Evolutionary conservation across 352 stramenopile species (phyloP), one percentile per base, ranked within the genome.

Genomic region (Phytopythium ostracodes): DNA sequence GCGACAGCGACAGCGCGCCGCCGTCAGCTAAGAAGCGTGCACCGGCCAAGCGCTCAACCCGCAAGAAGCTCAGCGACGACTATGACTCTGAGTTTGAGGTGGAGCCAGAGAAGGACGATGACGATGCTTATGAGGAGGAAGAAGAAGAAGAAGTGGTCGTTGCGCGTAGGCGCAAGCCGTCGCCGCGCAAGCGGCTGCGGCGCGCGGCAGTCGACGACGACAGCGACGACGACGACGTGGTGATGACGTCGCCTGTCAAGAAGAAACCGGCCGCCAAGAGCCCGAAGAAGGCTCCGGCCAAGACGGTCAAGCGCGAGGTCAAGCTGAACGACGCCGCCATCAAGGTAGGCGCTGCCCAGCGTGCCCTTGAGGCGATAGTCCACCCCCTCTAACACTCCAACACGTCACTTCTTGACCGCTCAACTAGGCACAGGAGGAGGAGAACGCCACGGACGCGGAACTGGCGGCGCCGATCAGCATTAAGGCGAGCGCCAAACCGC

Each of bases 1-100:
- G 78, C 47, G 75, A 86, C 4, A 68, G 82, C 1, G 77, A 86
- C 14, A 29, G 12, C 2, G 22, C 24, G 2, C 6, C 46, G 11
- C 22, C 22, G 1, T 58, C 73, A 18, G 61, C 70, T 17, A 67
- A 66, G 2, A 71, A 71, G 35, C 56, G 65, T n/a, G 58, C 61
- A 4, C 54, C 44, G 25, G 20, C 43, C 42, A 80, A 76, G 62
- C 38, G 54, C 46, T 29, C 43, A 9, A 46, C 64, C 7, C 69
- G 64, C 52, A 81, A 76, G 60, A 73, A 68, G 42, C 33, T 17
- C 40, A 57, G 60, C 10, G 51, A 69, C 53, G 67, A 77, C 15
- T 65, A 71, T 4, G 69, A 81, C 54, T 76, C 70, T n/a, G 71
- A 79, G 40, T 76, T 77, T 56, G 75, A 77, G 42, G 70, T 79